phyloP scores from a whole-genome alignment of 805 yeast species.

The Candida orba region DNA sequence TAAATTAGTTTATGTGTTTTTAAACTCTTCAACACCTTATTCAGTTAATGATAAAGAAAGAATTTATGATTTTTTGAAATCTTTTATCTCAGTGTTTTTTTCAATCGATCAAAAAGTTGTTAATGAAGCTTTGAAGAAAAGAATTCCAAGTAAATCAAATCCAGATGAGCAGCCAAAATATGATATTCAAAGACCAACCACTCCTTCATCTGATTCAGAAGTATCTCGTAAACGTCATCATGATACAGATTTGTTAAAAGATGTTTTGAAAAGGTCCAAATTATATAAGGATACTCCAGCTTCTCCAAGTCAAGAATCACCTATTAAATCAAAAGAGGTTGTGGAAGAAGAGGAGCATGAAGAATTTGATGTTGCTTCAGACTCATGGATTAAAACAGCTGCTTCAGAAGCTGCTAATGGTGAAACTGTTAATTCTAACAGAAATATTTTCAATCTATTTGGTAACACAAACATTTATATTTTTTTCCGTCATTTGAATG shows the following conservation, averaged over 20 bases:
- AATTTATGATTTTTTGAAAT: conserved; percentile 60
- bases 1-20: conserved; percentile 56
- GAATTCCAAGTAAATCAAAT: conserved; percentile 19
- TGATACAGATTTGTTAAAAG: conserved; percentile 49
- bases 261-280: conserved; percentile 50
- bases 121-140: conserved; percentile 31
- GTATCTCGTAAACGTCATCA: conserved; percentile 29
- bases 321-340: conserved; percentile 6
- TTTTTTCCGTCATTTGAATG: conserved; percentile 79
- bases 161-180: conserved; percentile 17
- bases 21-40: conserved; percentile 63
- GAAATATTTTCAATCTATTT: conserved; percentile 68
- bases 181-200: conserved; percentile 5
- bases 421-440: conserved; percentile 26
- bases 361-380: conserved; percentile 19
- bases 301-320: conserved; percentile 16
- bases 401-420: conserved; percentile 20
- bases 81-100: conserved; percentile 69
- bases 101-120: conserved; percentile 44
- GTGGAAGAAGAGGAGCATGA: conserved; percentile 22
- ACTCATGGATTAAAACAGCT: conserved; percentile 22
- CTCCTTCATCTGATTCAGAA: conserved; percentile 13
- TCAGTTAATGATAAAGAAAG: conserved; percentile 77
- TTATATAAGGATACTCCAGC: conserved; percentile 25
- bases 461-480: conserved; percentile 85